Base-by-base conservation (phyloP, 1,284 basidiomycete species). In the Papiliotrema terrestris region DNA sequence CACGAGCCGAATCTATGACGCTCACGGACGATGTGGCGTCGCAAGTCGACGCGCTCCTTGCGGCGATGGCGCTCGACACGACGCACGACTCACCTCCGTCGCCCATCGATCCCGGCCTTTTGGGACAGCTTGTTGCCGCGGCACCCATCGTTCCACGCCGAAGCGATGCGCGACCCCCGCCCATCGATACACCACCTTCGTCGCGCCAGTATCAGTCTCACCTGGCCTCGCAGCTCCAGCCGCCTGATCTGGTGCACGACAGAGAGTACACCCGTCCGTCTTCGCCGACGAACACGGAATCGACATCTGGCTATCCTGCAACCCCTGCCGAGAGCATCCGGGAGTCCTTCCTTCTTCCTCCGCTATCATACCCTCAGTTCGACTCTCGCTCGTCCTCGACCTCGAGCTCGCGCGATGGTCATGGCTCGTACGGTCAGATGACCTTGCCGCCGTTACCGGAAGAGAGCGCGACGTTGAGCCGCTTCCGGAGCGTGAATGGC, bases 261-360 rank as follows among this genome's bases (percentile, higher is more conserved):
- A n/a, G 35, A 9, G 11, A 25, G 15, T 35, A 17, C 25, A 46
- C 55, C 48, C 49, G 55, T 35, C 55, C 66, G 0, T 59, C 63
- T 57, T 58, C 68, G 17, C 50, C 70, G 2, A 70, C 65, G 5
- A 58, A 58, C 52, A 69, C 70, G 23, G 70, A 72, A 8, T 54
- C 58, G 11, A 68, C 67, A 1, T 65, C 63, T 1, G 45, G 51
- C 9, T 67, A 59, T 54, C 70, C 65, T 0, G 54, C 56, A 8
- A 72, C 70, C 6, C 70, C 70, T 15, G 48, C 61, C 8, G 66
- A 64, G n/a, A 62, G 60, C 8, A 20, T 52, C 13, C 44, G 52
- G 20, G 45, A 53, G 17, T 41, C 45, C 37, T 51, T 57, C 59
- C 19, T 50, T 49, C 15, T 56, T 23, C 52, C 52, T 41, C 38